Conservation (phyloP, 495 filamentous ascomycete genomes). For the Ramalina peruviana region DNA sequence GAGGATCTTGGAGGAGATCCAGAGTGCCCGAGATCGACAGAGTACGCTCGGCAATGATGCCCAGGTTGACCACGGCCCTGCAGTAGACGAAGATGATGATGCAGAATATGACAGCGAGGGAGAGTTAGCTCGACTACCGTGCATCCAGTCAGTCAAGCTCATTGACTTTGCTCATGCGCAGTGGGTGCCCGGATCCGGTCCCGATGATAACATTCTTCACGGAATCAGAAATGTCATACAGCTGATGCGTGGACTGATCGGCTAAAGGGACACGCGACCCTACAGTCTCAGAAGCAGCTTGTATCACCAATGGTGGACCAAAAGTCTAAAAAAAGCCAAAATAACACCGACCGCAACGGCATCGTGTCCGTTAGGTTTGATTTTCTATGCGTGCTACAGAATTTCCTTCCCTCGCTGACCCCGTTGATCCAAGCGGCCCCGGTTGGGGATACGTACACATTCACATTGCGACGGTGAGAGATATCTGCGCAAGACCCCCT, state of each 20-base stretch:
- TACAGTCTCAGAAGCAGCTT: background rate
- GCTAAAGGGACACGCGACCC: constrained; percentile 2
- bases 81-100: constrained; percentile 29
- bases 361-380: no score
- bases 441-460: no score
- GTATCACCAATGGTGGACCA: background rate
- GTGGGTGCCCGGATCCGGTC: constrained; percentile 74
- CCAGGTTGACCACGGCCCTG: constrained; percentile 20
- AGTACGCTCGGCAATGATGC: constrained; percentile 6
- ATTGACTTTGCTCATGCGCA: constrained; percentile 94
- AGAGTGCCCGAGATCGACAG: background rate
- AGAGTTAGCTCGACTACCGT: constrained; percentile 50
- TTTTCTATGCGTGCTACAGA: background rate
- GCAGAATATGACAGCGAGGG: constrained; percentile 35
- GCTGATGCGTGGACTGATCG: constrained; percentile 50
- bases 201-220: constrained; percentile 69
- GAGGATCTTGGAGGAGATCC: constrained; percentile 12
- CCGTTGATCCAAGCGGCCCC: no score
- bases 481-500: no score
- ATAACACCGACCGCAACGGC: no score
- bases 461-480: no score
- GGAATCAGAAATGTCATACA: constrained; percentile 62
- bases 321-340: background rate
- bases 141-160: constrained; percentile 68
- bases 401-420: background rate